phyloP scores from a whole-genome alignment of 1,139 yeast genomes.

The Magnusiomyces paraingens region DNA sequence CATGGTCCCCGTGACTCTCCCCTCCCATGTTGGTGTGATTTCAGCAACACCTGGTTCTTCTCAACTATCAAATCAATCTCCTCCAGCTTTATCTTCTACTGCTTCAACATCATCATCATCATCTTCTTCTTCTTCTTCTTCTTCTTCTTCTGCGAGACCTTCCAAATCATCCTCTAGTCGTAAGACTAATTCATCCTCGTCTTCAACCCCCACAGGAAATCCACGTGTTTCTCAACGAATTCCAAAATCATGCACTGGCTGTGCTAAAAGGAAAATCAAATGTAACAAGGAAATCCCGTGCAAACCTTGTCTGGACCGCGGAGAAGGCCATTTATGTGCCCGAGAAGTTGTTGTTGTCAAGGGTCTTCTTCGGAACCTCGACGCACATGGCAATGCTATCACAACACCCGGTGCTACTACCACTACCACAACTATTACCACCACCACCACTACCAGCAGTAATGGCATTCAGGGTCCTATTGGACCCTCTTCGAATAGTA shows the following conservation, averaged over 20 bases:
- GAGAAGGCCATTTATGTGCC: constrained; percentile 20
- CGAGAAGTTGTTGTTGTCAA: constrained; percentile 22
- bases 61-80: no score
- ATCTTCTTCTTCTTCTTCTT: no score
- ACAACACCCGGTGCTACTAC: not conserved
- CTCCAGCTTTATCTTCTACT: no score
- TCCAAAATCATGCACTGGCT: constrained; percentile 19
- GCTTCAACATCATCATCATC: no score
- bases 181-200: no score
- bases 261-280: constrained; percentile 20
- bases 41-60: no score
- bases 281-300: constrained; percentile 22
- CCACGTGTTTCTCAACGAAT: constrained; percentile 18
- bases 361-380: constrained; percentile 17
- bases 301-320: constrained; percentile 18
- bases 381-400: not conserved
- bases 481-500: not conserved
- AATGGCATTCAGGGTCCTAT: no score
- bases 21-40: no score
- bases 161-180: no score
- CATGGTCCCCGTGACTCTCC: no score
- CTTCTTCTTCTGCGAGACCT: no score
- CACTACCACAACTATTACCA: not conserved
- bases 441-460: no score
- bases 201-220: not conserved